phyloP scores from a whole-genome alignment of 208 protist genomes.

The Wallacemonas sp. region DNA sequence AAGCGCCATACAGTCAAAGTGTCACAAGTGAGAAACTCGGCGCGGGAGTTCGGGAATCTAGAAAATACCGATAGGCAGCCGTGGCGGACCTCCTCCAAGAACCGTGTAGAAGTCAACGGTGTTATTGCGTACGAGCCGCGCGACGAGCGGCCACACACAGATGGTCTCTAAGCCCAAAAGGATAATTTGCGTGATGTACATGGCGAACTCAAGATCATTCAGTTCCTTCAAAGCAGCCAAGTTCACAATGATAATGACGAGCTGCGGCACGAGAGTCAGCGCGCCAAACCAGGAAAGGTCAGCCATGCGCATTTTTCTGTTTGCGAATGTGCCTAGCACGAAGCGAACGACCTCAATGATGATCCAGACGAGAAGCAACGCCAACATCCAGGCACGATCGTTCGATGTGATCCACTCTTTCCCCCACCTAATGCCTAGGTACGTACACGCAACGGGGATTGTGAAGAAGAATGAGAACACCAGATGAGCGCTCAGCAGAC shows the following conservation, averaged over 20 bases:
- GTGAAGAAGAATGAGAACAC: slow-evolving; percentile 63
- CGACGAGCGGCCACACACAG: slow-evolving; percentile 19
- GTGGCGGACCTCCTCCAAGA: slow-evolving; percentile 19
- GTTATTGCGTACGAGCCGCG: slow-evolving; percentile 56
- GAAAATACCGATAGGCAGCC: not conserved
- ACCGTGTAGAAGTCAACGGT: slow-evolving; percentile 74
- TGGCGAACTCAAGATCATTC: slow-evolving; percentile 59
- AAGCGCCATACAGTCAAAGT: not conserved
- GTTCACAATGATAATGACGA: slow-evolving; percentile 46
- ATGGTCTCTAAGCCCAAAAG: slow-evolving; percentile 42
- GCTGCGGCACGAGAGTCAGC: slow-evolving; percentile 57
- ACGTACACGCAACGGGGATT: slow-evolving; percentile 47
- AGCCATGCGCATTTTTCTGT: slow-evolving; percentile 41
- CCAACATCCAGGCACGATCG: slow-evolving; percentile 47
- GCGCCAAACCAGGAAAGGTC: slow-evolving; percentile 48
- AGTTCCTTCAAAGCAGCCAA: slow-evolving; percentile 34
- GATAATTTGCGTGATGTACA: slow-evolving; percentile 65
- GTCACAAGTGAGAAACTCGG: not conserved
- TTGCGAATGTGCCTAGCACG: slow-evolving; percentile 44
- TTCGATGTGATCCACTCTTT: slow-evolving; percentile 7
- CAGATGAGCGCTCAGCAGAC: slow-evolving; percentile 39
- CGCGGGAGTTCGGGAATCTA: not conserved
- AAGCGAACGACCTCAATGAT: slow-evolving; percentile 47
- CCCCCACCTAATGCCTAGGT: slow-evolving; percentile 40
- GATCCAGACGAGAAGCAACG: slow-evolving; percentile 49